Evolutionary conservation across 306 rosid species (phyloP).

Genomic region (Rosa lucieae): DNA sequence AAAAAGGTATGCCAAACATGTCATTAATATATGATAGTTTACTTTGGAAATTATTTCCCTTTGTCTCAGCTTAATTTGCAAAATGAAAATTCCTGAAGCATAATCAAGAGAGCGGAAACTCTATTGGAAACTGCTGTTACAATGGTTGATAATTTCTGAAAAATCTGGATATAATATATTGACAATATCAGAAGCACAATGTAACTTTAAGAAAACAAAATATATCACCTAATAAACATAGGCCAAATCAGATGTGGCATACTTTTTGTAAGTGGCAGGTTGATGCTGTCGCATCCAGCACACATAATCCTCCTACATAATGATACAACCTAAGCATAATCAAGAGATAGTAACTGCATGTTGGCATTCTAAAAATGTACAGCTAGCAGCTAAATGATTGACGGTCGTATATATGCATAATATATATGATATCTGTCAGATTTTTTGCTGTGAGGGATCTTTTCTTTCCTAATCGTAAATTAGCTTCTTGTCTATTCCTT

Average conservation of each 20-base stretch:
- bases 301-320: not conserved
- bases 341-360: not conserved
- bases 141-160: not conserved
- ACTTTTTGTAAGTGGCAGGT: too few species aligned
- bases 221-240: too few species aligned
- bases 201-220: too few species aligned
- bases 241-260: too few species aligned
- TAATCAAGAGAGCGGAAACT: not conserved
- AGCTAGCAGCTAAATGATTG: not conserved
- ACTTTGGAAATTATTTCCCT: not conserved
- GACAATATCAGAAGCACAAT: not conserved
- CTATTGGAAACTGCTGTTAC: not conserved
- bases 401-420: not conserved
- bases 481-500: not conserved
- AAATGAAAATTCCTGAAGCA: not conserved
- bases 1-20: conserved; percentile 48
- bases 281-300: too few species aligned
- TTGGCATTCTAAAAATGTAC: not conserved
- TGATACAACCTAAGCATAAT: not conserved
- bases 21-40: not conserved
- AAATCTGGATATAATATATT: not conserved
- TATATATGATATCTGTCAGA: not conserved
- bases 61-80: not conserved
- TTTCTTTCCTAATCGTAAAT: not conserved
- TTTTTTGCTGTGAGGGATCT: not conserved